Conservation (phyloP, 2,329 filamentous ascomycete genomes). For the Blumeria graminis region DNA sequence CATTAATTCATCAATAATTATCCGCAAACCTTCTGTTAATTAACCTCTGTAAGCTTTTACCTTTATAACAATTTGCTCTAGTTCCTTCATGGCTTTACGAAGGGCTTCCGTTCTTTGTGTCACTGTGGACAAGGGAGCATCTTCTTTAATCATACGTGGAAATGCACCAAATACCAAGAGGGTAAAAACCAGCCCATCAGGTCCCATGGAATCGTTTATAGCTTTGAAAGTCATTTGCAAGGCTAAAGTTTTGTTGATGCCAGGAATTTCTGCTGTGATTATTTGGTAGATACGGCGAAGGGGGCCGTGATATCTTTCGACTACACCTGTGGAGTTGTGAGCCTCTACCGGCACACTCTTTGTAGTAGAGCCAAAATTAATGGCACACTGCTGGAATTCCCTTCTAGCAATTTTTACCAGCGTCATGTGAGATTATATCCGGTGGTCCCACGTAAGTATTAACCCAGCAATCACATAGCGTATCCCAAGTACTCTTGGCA, state of each 20-base stretch:
- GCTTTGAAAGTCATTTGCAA: constrained; percentile 6
- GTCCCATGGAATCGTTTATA: constrained; percentile 3
- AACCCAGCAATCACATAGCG: constrained; percentile 2
- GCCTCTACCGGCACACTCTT: constrained; percentile 1
- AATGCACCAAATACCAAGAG: constrained; percentile 4
- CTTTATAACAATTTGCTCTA: too few species aligned
- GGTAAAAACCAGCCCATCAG: constrained; percentile 2
- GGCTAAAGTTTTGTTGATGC: constrained; percentile 1
- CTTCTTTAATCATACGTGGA: neutral
- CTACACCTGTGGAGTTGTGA: neutral
- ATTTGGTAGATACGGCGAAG: constrained; percentile 2
- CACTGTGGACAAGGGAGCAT: neutral
- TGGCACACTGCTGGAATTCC: constrained; percentile 1
- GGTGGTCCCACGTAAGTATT: constrained; percentile 3
- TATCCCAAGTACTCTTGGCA: constrained; percentile 1
- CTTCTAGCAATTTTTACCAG: neutral
- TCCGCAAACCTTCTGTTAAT: too few species aligned
- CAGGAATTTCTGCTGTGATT: constrained; percentile 1
- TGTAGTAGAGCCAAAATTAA: neutral
- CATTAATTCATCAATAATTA: too few species aligned
- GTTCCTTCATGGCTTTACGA: neutral
- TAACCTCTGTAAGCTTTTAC: too few species aligned
- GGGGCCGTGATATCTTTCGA: constrained; percentile 2
- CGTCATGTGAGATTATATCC: neutral
- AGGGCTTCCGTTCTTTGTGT: neutral